These are phyloP conservation scores for Cordyceps militaris DNA, from an alignment of 2,329 filamentous ascomycete genomes.

Conservation along the genomic window DNA sequence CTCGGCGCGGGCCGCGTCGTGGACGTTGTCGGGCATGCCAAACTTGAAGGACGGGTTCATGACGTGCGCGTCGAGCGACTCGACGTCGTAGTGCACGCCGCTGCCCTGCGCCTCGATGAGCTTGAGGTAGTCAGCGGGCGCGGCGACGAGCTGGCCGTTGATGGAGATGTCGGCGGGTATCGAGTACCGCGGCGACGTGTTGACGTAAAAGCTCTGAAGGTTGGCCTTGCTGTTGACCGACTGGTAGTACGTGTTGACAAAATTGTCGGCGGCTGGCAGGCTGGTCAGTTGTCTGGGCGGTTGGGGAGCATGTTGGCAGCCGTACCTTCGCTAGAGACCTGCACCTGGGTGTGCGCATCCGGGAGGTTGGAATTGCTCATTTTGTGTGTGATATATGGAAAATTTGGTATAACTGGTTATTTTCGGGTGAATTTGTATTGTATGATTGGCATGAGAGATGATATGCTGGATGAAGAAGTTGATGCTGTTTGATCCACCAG, in stretches of 20 bases:
- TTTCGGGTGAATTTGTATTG: not conserved
- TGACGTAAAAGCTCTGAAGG: constrained; percentile 65
- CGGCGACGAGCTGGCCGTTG: constrained; percentile 64
- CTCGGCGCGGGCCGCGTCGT: constrained; percentile 36
- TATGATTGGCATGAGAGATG: not conserved
- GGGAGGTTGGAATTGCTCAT: constrained; percentile 28
- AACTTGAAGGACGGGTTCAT: constrained; percentile 61
- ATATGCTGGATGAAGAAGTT: not conserved
- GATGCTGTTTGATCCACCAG: not conserved
- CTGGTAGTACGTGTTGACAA: constrained; percentile 68
- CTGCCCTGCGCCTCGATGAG: constrained; percentile 59
- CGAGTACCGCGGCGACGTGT: constrained; percentile 44
- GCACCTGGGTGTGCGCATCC: constrained; percentile 37
- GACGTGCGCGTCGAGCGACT: constrained; percentile 70
- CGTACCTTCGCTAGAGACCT: constrained; percentile 40
- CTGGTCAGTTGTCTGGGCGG: constrained; percentile 4
- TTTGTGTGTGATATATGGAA: not conserved
- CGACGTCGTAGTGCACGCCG: constrained; percentile 61
- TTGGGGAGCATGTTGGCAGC: constrained; percentile 3
- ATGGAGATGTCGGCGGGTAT: constrained; percentile 65
- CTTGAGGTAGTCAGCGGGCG: constrained; percentile 58
- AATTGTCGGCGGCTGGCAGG: constrained; percentile 57
- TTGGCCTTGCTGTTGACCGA: constrained; percentile 58
- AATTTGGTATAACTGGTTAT: not conserved
- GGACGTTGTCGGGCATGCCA: constrained; percentile 44